Conservation (phyloP, 306 rosid species). For the Dalbergia cultrata region DNA sequence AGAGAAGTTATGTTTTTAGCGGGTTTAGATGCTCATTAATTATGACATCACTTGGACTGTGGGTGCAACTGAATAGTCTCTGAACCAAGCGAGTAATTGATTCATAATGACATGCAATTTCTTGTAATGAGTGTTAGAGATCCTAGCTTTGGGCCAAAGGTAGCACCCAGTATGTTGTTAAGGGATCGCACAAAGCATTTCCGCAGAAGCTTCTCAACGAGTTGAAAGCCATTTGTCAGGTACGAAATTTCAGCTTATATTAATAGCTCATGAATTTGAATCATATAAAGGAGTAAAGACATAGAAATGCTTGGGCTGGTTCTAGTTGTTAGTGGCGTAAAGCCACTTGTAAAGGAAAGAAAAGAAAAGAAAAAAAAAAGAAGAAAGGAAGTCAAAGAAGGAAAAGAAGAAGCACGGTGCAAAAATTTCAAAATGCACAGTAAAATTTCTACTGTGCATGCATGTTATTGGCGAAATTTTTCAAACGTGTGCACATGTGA, state of each 20-base stretch:
- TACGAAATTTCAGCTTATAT: constrained; percentile 44
- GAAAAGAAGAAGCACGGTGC: too few relatives aligned
- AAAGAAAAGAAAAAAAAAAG: too few relatives aligned
- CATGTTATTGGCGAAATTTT: too few relatives aligned
- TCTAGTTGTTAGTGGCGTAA: too few relatives aligned
- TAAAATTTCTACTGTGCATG: too few relatives aligned
- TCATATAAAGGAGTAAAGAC: neutral
- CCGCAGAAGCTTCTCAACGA: constrained; percentile 73
- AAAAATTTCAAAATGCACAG: too few relatives aligned
- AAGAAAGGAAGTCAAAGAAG: too few relatives aligned
- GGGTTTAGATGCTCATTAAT: neutral
- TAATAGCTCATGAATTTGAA: constrained; percentile 23
- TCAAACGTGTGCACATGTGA: too few relatives aligned
- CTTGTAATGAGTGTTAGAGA: constrained; percentile 46
- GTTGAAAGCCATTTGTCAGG: constrained; percentile 78
- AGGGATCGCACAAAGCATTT: constrained; percentile 69
- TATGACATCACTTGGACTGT: neutral
- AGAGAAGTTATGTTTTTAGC: neutral
- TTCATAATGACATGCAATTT: constrained; percentile 35
- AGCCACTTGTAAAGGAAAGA: too few relatives aligned
- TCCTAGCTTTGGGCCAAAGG: constrained; percentile 64
- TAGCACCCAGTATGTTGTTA: constrained; percentile 71
- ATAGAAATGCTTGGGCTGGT: constrained; percentile 4
- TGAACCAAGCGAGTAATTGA: neutral
- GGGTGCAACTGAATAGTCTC: constrained; percentile 16